Percentiles rank a stretch among this genome's conserved stretches.
phyloP scores from a whole-genome alignment of 768 basidiomycete species.

The Tricholoma bakamatsutake region DNA sequence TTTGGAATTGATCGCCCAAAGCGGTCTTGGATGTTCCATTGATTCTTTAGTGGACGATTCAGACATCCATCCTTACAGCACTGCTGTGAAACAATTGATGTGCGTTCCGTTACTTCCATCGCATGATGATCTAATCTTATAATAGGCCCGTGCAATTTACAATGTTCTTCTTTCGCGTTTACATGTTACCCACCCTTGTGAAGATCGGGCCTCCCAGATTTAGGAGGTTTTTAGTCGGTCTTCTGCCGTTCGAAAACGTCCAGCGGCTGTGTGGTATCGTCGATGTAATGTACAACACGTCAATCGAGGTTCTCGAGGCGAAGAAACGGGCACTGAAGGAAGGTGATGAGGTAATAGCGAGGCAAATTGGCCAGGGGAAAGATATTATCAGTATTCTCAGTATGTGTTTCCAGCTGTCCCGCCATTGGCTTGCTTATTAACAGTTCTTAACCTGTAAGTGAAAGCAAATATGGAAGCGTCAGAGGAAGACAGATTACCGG shows the following conservation, averaged over 20 bases:
- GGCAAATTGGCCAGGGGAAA: constrained; percentile 26
- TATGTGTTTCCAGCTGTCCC: constrained; percentile 5
- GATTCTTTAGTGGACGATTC: constrained; percentile 22
- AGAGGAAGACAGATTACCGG: constrained; percentile 25
- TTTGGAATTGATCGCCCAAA: constrained; percentile 25
- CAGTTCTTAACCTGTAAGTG: constrained; percentile 16
- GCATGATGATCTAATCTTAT: neutral
- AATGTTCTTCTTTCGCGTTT: constrained; percentile 13
- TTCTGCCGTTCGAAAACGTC: constrained; percentile 21
- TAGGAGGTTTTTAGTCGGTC: constrained; percentile 26
- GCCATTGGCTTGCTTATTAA: neutral
- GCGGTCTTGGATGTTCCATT: constrained; percentile 26
- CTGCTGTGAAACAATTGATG: constrained; percentile 22
- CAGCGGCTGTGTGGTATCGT: constrained; percentile 24
- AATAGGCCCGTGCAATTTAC: constrained; percentile 1
- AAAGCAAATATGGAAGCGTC: constrained; percentile 26
- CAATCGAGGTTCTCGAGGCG: constrained; percentile 24
- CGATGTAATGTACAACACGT: constrained; percentile 28
- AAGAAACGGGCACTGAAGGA: constrained; percentile 26
- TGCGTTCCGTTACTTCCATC: constrained; percentile 5
- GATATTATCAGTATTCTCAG: constrained; percentile 27
- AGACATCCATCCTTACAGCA: constrained; percentile 21
- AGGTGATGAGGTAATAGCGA: constrained; percentile 21
- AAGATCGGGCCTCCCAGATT: constrained; percentile 27
- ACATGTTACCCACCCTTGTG: constrained; percentile 22